These are phyloP conservation scores for Conringia planisiliqua DNA, from an alignment of 345 rosid genomes.

Conservation along the genomic window DNA sequence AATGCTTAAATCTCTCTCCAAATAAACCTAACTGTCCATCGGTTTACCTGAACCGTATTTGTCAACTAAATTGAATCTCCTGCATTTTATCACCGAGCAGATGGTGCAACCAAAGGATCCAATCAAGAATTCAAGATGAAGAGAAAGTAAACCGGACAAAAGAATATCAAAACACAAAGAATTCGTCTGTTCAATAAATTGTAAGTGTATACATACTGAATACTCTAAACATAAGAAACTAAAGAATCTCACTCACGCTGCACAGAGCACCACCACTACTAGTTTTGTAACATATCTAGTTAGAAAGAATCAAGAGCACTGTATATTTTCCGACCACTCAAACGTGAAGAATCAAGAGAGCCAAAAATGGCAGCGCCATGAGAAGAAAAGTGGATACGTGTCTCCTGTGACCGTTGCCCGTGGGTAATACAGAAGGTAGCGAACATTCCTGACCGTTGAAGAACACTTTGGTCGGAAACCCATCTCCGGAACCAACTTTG, in stretches of 20 bases:
- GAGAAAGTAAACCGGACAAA: not conserved
- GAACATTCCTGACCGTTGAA: conserved; percentile 93
- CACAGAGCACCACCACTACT: conserved; percentile 6
- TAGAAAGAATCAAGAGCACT: conserved; percentile 19
- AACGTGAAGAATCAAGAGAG: conserved; percentile 4
- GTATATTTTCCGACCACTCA: not conserved
- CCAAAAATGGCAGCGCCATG: conserved; percentile 7
- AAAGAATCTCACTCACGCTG: conserved; percentile 23
- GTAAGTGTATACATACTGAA: conserved; percentile 2
- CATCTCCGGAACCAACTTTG: conserved; percentile 63
- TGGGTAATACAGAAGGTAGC: conserved; percentile 58
- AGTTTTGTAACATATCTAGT: conserved; percentile 9
- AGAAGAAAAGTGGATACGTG: conserved; percentile 1
- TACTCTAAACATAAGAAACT: not conserved
- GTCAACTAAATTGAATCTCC: too few species aligned
- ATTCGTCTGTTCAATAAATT: not conserved
- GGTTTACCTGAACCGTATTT: too few species aligned
- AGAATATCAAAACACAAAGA: not conserved
- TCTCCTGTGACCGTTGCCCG: conserved; percentile 28
- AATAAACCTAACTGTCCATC: too few species aligned
- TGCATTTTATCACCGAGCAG: too few species aligned
- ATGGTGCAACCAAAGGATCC: not conserved
- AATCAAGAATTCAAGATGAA: not conserved
- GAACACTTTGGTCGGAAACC: conserved; percentile 79
- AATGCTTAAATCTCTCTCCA: too few species aligned